Evolutionary conservation across 495 filamentous ascomycete genomes (phyloP).

Genomic region (Patellaria atrata): DNA sequence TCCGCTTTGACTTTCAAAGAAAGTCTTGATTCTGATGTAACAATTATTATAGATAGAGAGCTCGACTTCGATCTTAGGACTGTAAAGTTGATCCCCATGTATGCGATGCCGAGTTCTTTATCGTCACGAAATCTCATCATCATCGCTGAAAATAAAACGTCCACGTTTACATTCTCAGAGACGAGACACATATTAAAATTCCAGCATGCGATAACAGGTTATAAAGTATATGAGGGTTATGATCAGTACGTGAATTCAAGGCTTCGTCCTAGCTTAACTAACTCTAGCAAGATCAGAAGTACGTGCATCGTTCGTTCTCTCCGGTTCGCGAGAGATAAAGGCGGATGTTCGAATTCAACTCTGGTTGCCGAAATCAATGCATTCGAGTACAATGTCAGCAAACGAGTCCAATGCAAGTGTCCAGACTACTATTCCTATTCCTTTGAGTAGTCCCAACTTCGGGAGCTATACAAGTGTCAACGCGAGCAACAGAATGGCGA

Average conservation of each 20-base stretch:
- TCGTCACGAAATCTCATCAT: conserved; percentile 13
- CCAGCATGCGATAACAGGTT: not conserved
- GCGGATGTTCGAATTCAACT: conserved; percentile 2
- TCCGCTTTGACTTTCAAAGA: too few relatives aligned
- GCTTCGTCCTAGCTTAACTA: too few relatives aligned
- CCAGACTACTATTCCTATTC: too few relatives aligned
- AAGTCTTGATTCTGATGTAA: too few relatives aligned
- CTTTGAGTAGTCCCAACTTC: too few relatives aligned
- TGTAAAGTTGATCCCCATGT: too few relatives aligned
- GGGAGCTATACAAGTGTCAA: too few relatives aligned
- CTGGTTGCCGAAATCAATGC: conserved; percentile 1
- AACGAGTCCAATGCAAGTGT: not conserved
- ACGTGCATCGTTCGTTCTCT: not conserved
- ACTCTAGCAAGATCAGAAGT: too few relatives aligned
- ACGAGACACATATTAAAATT: conserved; percentile 16
- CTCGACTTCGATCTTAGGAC: too few relatives aligned
- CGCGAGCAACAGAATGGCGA: too few relatives aligned
- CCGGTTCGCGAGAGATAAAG: not conserved
- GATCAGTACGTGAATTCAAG: conserved; percentile 4
- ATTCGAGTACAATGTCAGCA: not conserved
- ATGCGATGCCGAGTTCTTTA: not conserved
- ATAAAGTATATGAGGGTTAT: conserved; percentile 4
- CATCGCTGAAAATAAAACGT: conserved; percentile 18
- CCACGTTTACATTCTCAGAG: conserved; percentile 19
- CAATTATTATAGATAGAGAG: too few relatives aligned